Evolutionary conservation across 306 rosid species (phyloP), one percentile per base, ranked within the genome.

Genomic region (Echinosophora koreensis): DNA sequence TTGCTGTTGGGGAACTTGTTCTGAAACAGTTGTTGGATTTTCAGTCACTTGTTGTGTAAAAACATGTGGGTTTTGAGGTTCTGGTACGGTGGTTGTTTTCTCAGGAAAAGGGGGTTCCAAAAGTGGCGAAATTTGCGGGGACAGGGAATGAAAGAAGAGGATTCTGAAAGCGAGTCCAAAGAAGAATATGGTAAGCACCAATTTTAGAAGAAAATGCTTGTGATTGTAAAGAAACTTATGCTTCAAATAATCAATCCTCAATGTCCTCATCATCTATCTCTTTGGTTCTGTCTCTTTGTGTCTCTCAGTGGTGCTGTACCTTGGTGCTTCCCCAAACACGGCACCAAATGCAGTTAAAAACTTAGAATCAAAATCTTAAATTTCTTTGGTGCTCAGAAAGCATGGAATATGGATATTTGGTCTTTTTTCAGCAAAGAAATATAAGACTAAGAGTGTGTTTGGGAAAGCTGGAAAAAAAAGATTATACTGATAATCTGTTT

Each of bases 161-260:
- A 95, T 69, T 16, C 96, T 92, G 64, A 84, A 86, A 55, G 91
- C 90, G 50, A 95, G 72, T 67, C 91, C 96, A 32, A 87, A 2
- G 41, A 91, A 76, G 56, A 92, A 86, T 34, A 88, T 32, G 35
- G 85, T 72, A 15, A 86, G 83, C 4, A 77, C 81, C 41, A 87
- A 64, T 87, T 90, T 92, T 38, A 87, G 58, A 5, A 87, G 65
- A 73, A 84, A 35, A 5, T 62, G 77, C 61, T 79, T 92, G 77
- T 83, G 91, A 73, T 84, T 85, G 22, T 73, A 77, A 14, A 74
- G 77, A 54, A 84, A 47, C 75, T 83, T 81, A 47, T 55, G 91
- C 78, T 84, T 84, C 72, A 75, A 82, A 74, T 8, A 62, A 73
- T 83, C 93, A 54, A 80, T 62, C 87, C 87, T 91, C 97, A 90